A percentile compares a stretch with the other conserved stretches of the same genome.
phyloP scores from a whole-genome alignment of 2,329 filamentous ascomycete species.

The Arthroderma sp. region DNA sequence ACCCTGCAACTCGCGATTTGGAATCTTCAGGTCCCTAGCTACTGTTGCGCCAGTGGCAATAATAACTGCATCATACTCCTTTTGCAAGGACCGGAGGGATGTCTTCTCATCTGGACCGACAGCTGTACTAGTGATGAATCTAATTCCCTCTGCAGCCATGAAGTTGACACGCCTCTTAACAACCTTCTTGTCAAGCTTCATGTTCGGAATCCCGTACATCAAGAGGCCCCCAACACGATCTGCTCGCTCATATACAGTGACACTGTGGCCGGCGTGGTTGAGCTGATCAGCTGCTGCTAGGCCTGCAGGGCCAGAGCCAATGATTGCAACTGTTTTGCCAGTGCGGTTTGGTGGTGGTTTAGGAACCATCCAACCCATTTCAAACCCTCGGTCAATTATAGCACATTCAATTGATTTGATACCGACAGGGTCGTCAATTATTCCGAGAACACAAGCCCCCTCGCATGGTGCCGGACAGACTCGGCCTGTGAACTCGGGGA shows the following conservation, averaged over 20 bases:
- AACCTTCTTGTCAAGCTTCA: constrained; percentile 97
- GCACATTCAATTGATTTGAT: constrained; percentile 98
- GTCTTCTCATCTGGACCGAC: constrained; percentile 62
- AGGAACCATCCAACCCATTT: constrained; percentile 96
- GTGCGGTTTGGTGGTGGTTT: constrained; percentile 63
- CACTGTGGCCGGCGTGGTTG: constrained; percentile 77
- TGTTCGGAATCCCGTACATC: constrained; percentile 98
- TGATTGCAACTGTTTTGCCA: constrained; percentile 76
- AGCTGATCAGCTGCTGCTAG: constrained; percentile 85
- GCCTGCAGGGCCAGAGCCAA: constrained; percentile 85
- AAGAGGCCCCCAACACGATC: constrained; percentile 83
- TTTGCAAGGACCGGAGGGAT: constrained; percentile 58
- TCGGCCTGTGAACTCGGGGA: constrained; percentile 94
- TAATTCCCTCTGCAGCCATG: constrained; percentile 78
- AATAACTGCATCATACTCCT: constrained; percentile 67
- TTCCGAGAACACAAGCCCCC: constrained; percentile 87
- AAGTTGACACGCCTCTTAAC: constrained; percentile 93
- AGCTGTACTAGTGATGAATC: constrained; percentile 63
- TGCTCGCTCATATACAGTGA: constrained; percentile 85
- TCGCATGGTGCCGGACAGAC: constrained; percentile 95
- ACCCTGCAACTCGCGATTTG: constrained; percentile 73
- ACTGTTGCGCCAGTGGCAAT: constrained; percentile 89
- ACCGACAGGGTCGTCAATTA: constrained; percentile 91
- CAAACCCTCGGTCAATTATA: constrained; percentile 93
- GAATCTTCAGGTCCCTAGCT: constrained; percentile 81